These are phyloP conservation scores for Allium cepa DNA, from an alignment of 106 monocot species.

Conservation along the genomic window DNA sequence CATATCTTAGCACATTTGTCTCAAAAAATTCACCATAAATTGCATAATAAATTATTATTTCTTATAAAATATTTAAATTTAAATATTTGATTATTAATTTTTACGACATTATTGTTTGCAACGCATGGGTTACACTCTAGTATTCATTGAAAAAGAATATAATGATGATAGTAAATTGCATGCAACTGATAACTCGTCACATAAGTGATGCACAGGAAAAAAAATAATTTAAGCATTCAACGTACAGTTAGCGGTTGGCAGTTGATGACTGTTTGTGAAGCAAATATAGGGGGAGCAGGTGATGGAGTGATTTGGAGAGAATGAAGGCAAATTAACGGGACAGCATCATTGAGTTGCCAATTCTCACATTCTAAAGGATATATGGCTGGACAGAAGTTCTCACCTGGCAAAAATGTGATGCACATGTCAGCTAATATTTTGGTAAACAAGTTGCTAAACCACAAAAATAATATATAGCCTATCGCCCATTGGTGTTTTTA, in stretches of 20 bases:
- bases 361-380: slow-evolving; percentile 70
- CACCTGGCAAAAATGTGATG: slow-evolving; percentile 27
- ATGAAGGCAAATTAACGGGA: slow-evolving; percentile 69
- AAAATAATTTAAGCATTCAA: not conserved
- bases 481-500: too few species aligned
- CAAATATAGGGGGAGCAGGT: slow-evolving; percentile 71
- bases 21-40: too few species aligned
- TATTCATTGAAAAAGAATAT: too few species aligned
- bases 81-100: too few species aligned
- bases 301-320: slow-evolving; percentile 87
- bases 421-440: slow-evolving; percentile 8
- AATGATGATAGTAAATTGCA: too few species aligned
- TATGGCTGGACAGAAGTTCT: slow-evolving; percentile 87
- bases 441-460: not conserved
- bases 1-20: too few species aligned
- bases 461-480: too few species aligned
- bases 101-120: too few species aligned
- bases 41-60: too few species aligned
- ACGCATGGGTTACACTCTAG: too few species aligned
- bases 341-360: slow-evolving; percentile 27
- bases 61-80: too few species aligned
- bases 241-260: slow-evolving; percentile 86
- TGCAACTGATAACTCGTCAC: too few species aligned
- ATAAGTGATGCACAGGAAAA: not conserved
- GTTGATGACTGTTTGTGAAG: slow-evolving; percentile 75